Conservation (phyloP, 805 yeast species). For the Candida nitratophila region DNA sequence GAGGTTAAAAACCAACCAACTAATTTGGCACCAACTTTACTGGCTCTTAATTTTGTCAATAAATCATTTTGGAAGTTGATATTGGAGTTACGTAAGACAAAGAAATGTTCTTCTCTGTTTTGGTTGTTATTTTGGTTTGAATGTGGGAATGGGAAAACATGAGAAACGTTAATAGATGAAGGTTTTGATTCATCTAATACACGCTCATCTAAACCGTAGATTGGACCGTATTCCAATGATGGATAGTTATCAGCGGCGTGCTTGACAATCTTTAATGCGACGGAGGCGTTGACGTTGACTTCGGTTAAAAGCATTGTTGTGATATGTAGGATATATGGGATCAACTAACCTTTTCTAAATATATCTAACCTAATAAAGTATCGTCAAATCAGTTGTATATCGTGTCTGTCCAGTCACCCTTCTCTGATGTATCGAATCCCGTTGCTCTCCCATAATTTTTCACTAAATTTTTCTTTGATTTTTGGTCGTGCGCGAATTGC, state of each 20-base stretch:
- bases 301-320: conserved; percentile 7
- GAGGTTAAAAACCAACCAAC: conserved; percentile 81
- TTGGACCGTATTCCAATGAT: conserved; percentile 57
- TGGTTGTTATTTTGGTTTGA: conserved; percentile 36
- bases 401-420: too few relatives aligned
- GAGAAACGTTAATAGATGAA: conserved; percentile 44
- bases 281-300: conserved; percentile 43
- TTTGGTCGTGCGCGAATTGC: too few relatives aligned
- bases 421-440: too few relatives aligned
- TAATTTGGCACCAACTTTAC: conserved; percentile 61
- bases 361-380: too few relatives aligned
- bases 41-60: conserved; percentile 50
- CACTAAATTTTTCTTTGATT: too few relatives aligned
- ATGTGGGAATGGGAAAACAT: conserved; percentile 61
- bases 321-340: not conserved
- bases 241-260: conserved; percentile 62
- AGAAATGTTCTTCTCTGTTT: conserved; percentile 27
- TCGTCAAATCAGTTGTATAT: too few relatives aligned
- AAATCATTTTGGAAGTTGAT: conserved; percentile 62
- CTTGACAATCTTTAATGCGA: conserved; percentile 54
- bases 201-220: conserved; percentile 61
- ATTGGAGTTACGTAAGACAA: conserved; percentile 50
- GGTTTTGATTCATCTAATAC: conserved; percentile 23
- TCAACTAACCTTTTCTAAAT: not conserved
- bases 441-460: too few relatives aligned